phyloP scores from a whole-genome alignment of 257 asterid genomes.

The Gynochthodes officinalis region DNA sequence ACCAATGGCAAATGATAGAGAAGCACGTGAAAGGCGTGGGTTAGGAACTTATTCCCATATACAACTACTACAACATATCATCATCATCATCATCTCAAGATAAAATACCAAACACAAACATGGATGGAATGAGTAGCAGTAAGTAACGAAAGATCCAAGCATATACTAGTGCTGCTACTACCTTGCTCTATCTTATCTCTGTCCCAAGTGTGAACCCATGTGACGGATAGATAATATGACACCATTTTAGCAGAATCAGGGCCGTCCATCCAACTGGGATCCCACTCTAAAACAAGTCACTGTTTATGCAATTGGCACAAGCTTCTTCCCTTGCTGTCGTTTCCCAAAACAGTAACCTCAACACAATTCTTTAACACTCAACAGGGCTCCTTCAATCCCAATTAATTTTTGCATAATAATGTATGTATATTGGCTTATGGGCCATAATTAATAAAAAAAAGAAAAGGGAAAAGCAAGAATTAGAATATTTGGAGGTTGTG shows the following conservation, averaged over 20 bases:
- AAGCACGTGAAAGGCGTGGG: constrained; percentile 9
- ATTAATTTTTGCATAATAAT: too few relatives aligned
- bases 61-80: too few relatives aligned
- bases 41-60: constrained; percentile 9
- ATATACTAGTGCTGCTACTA: too few relatives aligned
- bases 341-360: constrained; percentile 15
- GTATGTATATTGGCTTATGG: too few relatives aligned
- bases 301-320: too few relatives aligned
- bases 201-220: not conserved
- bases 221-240: constrained; percentile 12
- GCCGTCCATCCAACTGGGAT: constrained; percentile 15
- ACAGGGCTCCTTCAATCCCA: too few relatives aligned
- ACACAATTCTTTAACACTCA: not conserved
- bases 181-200: not conserved
- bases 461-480: not conserved
- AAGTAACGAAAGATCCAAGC: not conserved
- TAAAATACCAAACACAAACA: not conserved
- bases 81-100: too few relatives aligned
- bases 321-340: not conserved
- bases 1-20: too few relatives aligned
- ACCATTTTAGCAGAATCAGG: not conserved
- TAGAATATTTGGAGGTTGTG: constrained; percentile 1
- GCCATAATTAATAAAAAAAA: too few relatives aligned
- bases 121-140: not conserved
- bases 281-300: too few relatives aligned